Conservation (phyloP, 202 grass and related monocot species). For the Saccharum hybrid region DNA sequence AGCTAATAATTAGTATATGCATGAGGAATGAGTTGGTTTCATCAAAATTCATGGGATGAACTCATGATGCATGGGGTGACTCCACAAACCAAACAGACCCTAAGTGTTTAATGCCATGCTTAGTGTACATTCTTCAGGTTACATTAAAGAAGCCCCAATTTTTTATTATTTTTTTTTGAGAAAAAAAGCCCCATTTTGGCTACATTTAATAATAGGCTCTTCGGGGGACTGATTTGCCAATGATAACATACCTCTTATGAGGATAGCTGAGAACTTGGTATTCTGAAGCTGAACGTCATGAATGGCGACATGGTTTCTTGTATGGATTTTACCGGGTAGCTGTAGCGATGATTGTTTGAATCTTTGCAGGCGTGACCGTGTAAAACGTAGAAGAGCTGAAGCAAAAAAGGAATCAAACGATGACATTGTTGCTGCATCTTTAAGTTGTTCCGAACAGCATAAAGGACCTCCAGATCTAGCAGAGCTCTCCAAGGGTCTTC, state of each 20-base stretch:
- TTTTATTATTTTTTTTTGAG: too few species aligned
- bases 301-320: neutral
- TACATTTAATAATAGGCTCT: neutral
- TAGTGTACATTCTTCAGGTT: neutral
- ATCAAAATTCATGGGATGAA: too few species aligned
- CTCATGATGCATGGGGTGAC: too few species aligned
- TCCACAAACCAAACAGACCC: too few species aligned
- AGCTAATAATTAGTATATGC: too few species aligned
- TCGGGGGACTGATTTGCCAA: neutral
- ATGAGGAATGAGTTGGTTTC: too few species aligned
- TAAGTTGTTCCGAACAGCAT: constrained; percentile 35
- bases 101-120: neutral
- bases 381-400: constrained; percentile 82
- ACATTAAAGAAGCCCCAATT: neutral
- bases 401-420: constrained; percentile 53
- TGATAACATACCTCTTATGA: neutral
- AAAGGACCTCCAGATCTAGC: constrained; percentile 65
- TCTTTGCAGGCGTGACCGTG: constrained; percentile 76
- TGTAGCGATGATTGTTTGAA: constrained; percentile 19
- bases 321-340: neutral
- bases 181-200: neutral
- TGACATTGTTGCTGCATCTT: neutral
- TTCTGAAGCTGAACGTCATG: neutral
- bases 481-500: constrained; percentile 82
- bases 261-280: neutral